Evolutionary conservation across 2,329 filamentous ascomycete species (phyloP), one percentile per base, ranked within the genome.

Genomic region (Alternaria dauci): DNA sequence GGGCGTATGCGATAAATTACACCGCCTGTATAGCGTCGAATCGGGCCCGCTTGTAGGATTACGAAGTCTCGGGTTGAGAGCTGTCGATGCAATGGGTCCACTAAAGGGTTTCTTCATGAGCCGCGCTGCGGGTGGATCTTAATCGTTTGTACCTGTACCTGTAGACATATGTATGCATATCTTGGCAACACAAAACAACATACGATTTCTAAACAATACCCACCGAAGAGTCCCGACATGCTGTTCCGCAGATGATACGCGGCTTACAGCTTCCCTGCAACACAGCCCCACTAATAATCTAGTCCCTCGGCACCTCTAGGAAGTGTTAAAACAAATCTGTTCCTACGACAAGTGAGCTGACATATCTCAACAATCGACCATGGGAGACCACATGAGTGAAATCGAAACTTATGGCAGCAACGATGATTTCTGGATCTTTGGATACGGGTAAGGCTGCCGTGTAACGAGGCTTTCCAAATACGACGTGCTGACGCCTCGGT

Each of bases 351-450:
- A 26, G 30, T 36, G 46, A 36, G 32, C 46, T 54, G 23, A 12
- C 36, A 52, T 20, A 8, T 26, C 8, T 50, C 46, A 36, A 5
- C 32, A 36, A 26, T 38, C 32, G 42, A 62, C 58, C 2, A 75
- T 75, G 72, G 53, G 71, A 11, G 69, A 71, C 20, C 73, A 76
- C 51, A 55, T 70, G 51, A 68, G 62, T 51, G 66, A 74, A 36
- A 75, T 77, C 34, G 73, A 74, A 48, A 67, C 70, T 5, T 78
- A 77, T 47, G 76, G 75, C 26, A 67, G 66, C 25, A 72, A 81
- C 25, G 83, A 86, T 36, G 92, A 96, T 75, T 93, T 98, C 72
- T 99, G 95, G 95, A 84, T 99, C 46, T 98, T 97, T 79, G 95
- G 95, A 63, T 99, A 98, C 76, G 95, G 94, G 94, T 97, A 83